Percentiles rank a stretch among this genome's conserved stretches.
Evolutionary conservation across 148 eudicot genomes (phyloP).

Genomic region (Drosera capensis): DNA sequence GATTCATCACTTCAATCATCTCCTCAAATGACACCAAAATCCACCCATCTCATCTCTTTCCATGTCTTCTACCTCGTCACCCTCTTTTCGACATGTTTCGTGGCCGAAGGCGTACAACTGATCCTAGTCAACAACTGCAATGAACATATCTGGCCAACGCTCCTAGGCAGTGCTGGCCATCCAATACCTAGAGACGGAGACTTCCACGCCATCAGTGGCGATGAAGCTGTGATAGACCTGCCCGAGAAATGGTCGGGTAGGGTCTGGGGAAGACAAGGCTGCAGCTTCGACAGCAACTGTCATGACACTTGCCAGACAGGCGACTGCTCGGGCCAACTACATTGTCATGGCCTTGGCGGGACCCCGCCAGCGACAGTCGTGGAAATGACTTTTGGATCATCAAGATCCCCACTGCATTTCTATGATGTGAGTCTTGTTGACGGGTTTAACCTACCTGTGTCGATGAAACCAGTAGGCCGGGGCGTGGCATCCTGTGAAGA

Average conservation of each 20-base stretch:
- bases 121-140: constrained; percentile 85
- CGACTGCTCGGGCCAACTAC: constrained; percentile 51
- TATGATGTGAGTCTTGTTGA: constrained; percentile 86
- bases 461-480: constrained; percentile 71
- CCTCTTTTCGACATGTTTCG: neutral
- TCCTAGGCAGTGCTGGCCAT: constrained; percentile 66
- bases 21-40: neutral
- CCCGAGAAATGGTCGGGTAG: constrained; percentile 89
- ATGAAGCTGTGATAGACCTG: constrained; percentile 52
- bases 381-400: constrained; percentile 76
- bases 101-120: constrained; percentile 59
- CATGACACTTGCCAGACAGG: constrained; percentile 69
- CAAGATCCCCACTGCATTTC: constrained; percentile 64
- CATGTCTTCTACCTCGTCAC: neutral
- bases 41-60: neutral
- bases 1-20: neutral
- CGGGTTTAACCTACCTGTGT: constrained; percentile 77
- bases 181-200: constrained; percentile 58
- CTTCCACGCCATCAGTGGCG: constrained; percentile 45
- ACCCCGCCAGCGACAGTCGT: constrained; percentile 74
- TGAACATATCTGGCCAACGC: constrained; percentile 65
- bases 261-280: constrained; percentile 81
- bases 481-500: constrained; percentile 61
- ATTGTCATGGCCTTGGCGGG: constrained; percentile 58
- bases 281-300: constrained; percentile 39